phyloP scores from a whole-genome alignment of 2,329 filamentous ascomycete species.

The Scolecobasidium constrictum region DNA sequence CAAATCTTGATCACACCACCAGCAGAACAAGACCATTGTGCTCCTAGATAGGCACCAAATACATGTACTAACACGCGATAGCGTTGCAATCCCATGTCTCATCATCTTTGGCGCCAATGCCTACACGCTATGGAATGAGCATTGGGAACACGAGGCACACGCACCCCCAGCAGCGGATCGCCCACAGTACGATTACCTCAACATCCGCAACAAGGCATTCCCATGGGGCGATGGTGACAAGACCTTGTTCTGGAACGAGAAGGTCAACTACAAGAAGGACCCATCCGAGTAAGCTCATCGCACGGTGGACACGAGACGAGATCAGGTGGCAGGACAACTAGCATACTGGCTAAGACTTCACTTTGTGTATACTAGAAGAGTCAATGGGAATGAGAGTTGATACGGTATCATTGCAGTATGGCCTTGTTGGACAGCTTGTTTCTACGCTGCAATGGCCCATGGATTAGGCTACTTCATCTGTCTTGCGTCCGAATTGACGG shows the following conservation, averaged over 20 bases:
- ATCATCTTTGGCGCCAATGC: constrained; percentile 68
- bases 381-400: not conserved
- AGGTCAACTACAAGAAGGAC: constrained; percentile 67
- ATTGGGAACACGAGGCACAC: constrained; percentile 93
- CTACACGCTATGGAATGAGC: constrained; percentile 83
- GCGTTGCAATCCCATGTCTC: constrained; percentile 64
- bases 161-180: constrained; percentile 81
- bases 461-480: not conserved
- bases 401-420: not conserved
- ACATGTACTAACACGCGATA: constrained; percentile 35
- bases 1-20: constrained; percentile 5
- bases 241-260: constrained; percentile 70
- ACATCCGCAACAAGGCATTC: constrained; percentile 94
- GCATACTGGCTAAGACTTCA: no score
- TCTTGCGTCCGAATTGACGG: constrained; percentile 1
- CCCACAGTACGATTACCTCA: constrained; percentile 91
- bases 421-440: not conserved
- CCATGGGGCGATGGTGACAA: constrained; percentile 94
- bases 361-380: not conserved
- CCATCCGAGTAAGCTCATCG: not conserved
- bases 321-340: no score
- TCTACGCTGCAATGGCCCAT: not conserved
- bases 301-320: not conserved
- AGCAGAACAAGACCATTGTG: no score
- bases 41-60: not conserved